Conservation (phyloP, 2,329 filamentous ascomycete genomes). For the Botryotinia globosa region DNA sequence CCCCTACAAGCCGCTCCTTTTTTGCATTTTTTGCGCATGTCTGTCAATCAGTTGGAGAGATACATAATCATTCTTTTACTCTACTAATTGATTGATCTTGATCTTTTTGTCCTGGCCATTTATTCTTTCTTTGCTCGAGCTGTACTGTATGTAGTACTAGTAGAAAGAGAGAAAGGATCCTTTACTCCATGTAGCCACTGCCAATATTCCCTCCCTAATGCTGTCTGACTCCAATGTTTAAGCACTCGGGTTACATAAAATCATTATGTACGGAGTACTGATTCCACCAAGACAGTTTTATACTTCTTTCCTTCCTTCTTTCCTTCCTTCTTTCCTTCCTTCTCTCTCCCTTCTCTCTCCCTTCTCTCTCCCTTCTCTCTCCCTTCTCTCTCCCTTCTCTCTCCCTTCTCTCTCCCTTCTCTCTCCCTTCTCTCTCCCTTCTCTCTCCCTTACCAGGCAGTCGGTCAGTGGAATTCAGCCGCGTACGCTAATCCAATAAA, state of each 20-base stretch:
- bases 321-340: too few relatives aligned
- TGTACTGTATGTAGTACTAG: too few relatives aligned
- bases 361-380: too few relatives aligned
- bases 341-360: too few relatives aligned
- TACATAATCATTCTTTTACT: neutral
- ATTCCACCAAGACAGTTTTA: slow-evolving; percentile 1
- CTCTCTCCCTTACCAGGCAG: slow-evolving; percentile 1
- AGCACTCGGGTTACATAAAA: neutral
- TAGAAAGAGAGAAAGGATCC: neutral
- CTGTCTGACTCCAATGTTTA: neutral
- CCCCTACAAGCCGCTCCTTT: slow-evolving; percentile 9
- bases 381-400: too few relatives aligned
- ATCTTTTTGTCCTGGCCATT: neutral
- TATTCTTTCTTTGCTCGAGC: too few relatives aligned
- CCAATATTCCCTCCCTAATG: neutral
- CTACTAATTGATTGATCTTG: too few relatives aligned
- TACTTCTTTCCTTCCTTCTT: neutral
- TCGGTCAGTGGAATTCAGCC: neutral
- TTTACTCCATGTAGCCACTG: neutral
- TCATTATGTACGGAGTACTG: neutral
- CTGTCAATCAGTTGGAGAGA: too few relatives aligned
- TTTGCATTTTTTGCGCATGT: neutral
- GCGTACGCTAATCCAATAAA: neutral
- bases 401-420: too few relatives aligned
- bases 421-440: too few relatives aligned